A percentile compares a stretch with the other conserved stretches of the same genome.
Evolutionary conservation across 371 early-diverging fungal species (phyloP).

Genomic region (Saksenaea oblongispora): DNA sequence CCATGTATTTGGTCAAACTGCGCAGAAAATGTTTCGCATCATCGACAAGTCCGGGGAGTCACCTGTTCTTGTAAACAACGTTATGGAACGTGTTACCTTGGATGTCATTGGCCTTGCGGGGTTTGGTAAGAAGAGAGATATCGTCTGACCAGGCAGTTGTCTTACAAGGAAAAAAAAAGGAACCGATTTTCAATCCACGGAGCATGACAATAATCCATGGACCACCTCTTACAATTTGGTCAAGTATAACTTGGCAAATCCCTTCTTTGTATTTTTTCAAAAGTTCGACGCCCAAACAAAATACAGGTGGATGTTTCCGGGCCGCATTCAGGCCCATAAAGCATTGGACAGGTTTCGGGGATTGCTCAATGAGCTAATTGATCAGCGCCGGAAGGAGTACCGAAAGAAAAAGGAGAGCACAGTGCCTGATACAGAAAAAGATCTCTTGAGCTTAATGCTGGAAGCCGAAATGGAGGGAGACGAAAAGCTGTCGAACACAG

Average conservation of each 20-base stretch:
- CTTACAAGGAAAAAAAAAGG: slow-evolving; percentile 11
- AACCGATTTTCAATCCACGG: slow-evolving; percentile 22
- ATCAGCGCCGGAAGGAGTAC: slow-evolving; percentile 27
- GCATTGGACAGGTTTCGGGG: slow-evolving; percentile 19
- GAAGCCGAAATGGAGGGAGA: slow-evolving; percentile 23
- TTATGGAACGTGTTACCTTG: neutral
- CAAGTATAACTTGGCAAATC: slow-evolving; percentile 16
- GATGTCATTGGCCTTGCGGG: slow-evolving; percentile 2
- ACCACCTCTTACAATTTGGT: slow-evolving; percentile 13
- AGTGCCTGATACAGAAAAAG: slow-evolving; percentile 29
- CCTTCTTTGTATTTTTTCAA: slow-evolving; percentile 47
- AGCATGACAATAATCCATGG: slow-evolving; percentile 11
- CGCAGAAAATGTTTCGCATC: slow-evolving; percentile 11
- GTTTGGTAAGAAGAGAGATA: neutral
- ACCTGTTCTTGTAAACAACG: neutral
- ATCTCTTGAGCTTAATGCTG: slow-evolving; percentile 51
- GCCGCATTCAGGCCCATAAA: slow-evolving; percentile 30
- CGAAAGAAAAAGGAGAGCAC: slow-evolving; percentile 9
- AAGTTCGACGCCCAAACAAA: slow-evolving; percentile 31
- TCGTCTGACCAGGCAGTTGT: neutral
- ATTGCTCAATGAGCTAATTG: slow-evolving; percentile 39
- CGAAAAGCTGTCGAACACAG: slow-evolving; percentile 25
- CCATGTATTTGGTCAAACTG: slow-evolving; percentile 19
- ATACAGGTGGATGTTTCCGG: slow-evolving; percentile 23
- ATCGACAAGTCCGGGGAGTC: slow-evolving; percentile 7